A percentile compares a stretch with the other conserved stretches of the same genome.
phyloP scores from a whole-genome alignment of 352 stramenopile genomes.

The Phytophthora fragariaefolia region DNA sequence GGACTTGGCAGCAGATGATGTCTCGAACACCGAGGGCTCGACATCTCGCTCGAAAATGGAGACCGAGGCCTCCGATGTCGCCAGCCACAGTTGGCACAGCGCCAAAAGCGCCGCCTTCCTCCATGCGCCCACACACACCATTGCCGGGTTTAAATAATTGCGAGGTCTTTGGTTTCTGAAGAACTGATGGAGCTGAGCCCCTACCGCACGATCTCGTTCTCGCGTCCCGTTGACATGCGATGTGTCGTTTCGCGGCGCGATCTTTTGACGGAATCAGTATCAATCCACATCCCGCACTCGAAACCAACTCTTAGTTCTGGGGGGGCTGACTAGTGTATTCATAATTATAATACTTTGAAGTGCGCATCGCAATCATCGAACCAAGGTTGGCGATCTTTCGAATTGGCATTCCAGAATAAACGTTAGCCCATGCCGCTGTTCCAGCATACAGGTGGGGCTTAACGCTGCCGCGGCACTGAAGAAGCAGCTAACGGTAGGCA shows the following conservation, averaged over 20 bases:
- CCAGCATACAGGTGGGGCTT: too few relatives aligned
- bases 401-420: too few relatives aligned
- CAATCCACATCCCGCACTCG: too few relatives aligned
- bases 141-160: not conserved
- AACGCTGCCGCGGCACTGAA: too few relatives aligned
- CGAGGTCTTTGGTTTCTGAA: conserved; percentile 8
- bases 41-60: conserved; percentile 19
- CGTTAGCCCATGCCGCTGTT: too few relatives aligned
- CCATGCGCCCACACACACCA: conserved; percentile 7
- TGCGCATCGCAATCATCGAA: too few relatives aligned
- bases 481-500: too few relatives aligned
- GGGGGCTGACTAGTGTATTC: too few relatives aligned
- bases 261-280: too few relatives aligned
- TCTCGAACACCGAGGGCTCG: conserved; percentile 9
- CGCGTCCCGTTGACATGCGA: conserved; percentile 15
- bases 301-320: too few relatives aligned
- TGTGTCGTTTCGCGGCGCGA: conserved; percentile 26
- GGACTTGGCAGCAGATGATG: conserved; percentile 10
- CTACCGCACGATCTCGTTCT: not conserved
- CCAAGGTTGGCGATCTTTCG: too few relatives aligned
- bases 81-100: conserved; percentile 16
- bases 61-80: not conserved
- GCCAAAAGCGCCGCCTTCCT: conserved; percentile 9
- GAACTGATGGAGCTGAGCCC: conserved; percentile 13
- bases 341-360: too few relatives aligned